Conservation (phyloP, 345 rosid genomes). For the Hibiscus tridactylites region DNA sequence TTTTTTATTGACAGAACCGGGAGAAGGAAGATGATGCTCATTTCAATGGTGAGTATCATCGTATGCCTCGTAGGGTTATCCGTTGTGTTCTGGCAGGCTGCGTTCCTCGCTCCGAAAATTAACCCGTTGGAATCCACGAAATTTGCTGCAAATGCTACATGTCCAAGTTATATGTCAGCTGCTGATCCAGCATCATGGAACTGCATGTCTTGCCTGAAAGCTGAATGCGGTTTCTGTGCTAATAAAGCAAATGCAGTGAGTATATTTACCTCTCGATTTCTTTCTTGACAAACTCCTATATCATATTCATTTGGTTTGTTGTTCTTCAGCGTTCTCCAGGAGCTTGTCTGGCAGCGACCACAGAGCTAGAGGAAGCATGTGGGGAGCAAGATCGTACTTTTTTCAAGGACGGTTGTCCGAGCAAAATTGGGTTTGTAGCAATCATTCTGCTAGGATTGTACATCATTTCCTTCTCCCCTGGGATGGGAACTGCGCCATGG, state of each 20-base stretch:
- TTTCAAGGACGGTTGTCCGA: constrained; percentile 67
- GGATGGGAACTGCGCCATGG: constrained; percentile 87
- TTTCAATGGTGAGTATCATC: constrained; percentile 70
- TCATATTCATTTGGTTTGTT: too few species aligned
- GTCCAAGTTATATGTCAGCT: constrained; percentile 21
- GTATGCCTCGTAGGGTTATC: constrained; percentile 42
- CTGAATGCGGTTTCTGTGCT: constrained; percentile 57
- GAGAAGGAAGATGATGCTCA: constrained; percentile 61
- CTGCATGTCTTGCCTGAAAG: constrained; percentile 63
- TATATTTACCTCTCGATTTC: neutral
- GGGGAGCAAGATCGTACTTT: constrained; percentile 25
- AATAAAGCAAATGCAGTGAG: constrained; percentile 27
- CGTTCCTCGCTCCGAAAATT: constrained; percentile 39
- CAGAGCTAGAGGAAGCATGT: constrained; percentile 26
- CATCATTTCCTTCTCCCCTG: constrained; percentile 67
- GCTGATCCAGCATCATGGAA: constrained; percentile 32
- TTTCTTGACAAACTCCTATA: neutral
- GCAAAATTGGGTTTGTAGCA: constrained; percentile 65
- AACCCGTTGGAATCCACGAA: constrained; percentile 19
- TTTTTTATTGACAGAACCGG: constrained; percentile 64
- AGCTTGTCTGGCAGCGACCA: constrained; percentile 46
- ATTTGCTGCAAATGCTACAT: neutral
- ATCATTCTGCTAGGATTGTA: constrained; percentile 55
- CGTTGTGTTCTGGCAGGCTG: constrained; percentile 45
- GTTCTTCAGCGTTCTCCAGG: constrained; percentile 49